phyloP scores from a whole-genome alignment of 2,329 filamentous ascomycete genomes.

The Ophiognomonia clavigignenti-juglandacearum region DNA sequence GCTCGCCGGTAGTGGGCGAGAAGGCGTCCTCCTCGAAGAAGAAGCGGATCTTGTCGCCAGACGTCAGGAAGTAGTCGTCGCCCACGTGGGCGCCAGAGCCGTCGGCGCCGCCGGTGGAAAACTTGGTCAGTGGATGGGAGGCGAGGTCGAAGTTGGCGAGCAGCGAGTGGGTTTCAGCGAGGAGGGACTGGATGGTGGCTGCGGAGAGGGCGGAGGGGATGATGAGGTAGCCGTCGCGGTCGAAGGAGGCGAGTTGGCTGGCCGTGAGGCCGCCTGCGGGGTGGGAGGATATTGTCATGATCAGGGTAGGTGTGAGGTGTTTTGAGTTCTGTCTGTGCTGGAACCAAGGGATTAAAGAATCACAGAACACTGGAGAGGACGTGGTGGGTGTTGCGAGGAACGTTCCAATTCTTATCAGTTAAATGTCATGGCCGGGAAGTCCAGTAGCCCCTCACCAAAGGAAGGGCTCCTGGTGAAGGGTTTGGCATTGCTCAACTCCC shows the following conservation, averaged over 20 bases:
- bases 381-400: too few species aligned
- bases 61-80: slow-evolving; percentile 88
- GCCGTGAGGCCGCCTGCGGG: slow-evolving; percentile 56
- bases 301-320: too few species aligned
- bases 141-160: slow-evolving; percentile 73
- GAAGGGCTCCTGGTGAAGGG: too few species aligned
- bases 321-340: too few species aligned
- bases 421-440: too few species aligned
- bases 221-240: slow-evolving; percentile 84
- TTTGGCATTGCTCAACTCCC: too few species aligned
- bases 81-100: slow-evolving; percentile 72
- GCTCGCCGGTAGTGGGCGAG: slow-evolving; percentile 51
- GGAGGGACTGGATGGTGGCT: slow-evolving; percentile 60
- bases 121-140: slow-evolving; percentile 87
- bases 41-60: slow-evolving; percentile 88
- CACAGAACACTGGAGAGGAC: too few species aligned
- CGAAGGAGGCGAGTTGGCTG: slow-evolving; percentile 67
- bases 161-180: slow-evolving; percentile 69
- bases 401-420: too few species aligned
- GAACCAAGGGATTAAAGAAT: too few species aligned
- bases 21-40: slow-evolving; percentile 98
- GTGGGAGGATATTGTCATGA: slow-evolving; percentile 6
- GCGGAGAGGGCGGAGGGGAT: slow-evolving; percentile 70
- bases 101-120: slow-evolving; percentile 75
- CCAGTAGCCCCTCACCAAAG: too few species aligned